Percentiles rank a stretch among this genome's conserved stretches.
Conservation (phyloP, 306 rosid species). For the Chamaecrista fasciculata region DNA sequence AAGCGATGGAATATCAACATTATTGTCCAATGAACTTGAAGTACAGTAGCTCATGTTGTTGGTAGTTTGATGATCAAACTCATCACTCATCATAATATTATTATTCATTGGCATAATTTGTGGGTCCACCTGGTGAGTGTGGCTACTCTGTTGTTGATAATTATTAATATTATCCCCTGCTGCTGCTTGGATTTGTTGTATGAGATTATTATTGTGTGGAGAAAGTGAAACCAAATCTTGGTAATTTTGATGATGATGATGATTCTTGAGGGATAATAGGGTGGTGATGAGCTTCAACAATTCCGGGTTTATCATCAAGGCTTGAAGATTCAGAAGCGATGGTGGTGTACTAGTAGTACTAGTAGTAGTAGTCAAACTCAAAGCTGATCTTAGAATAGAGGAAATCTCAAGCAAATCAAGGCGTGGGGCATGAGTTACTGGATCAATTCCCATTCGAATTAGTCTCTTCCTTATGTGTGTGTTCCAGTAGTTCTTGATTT, state of each 20-base stretch:
- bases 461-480: slow-evolving; percentile 81
- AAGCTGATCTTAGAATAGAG: slow-evolving; percentile 49
- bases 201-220: no score
- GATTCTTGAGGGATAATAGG: slow-evolving; percentile 48
- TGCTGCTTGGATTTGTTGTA: slow-evolving; percentile 41
- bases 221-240: slow-evolving; percentile 31
- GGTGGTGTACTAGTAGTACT: no score
- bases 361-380: no score
- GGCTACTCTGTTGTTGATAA: no score
- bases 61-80: no score
- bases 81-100: no score
- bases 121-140: slow-evolving; percentile 17
- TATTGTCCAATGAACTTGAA: slow-evolving; percentile 44
- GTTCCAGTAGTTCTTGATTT: slow-evolving; percentile 95
- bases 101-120: slow-evolving; percentile 21
- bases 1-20: no score
- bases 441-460: slow-evolving; percentile 79
- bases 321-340: slow-evolving; percentile 56
- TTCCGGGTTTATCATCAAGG: slow-evolving; percentile 54
- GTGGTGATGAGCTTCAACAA: slow-evolving; percentile 53
- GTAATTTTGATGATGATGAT: no score
- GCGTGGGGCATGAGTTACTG: slow-evolving; percentile 89
- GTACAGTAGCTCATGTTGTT: slow-evolving; percentile 25
- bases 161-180: no score
- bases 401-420: slow-evolving; percentile 77